Evolutionary conservation across 305 asterid genomes (phyloP).

Genomic region (Stenogyne calaminthoides): DNA sequence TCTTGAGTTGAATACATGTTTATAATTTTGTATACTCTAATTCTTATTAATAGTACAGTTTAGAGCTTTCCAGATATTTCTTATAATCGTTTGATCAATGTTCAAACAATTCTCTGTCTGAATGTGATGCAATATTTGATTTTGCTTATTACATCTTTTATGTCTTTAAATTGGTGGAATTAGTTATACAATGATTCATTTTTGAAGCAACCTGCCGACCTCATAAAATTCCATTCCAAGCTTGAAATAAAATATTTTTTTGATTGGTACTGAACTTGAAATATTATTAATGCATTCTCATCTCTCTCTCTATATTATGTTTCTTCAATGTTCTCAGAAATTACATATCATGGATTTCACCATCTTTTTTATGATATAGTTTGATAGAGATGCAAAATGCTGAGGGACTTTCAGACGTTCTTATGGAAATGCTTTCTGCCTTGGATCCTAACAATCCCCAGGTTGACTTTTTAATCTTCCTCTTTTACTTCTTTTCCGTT

Average conservation of each 20-base stretch:
- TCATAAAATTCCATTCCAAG: not conserved
- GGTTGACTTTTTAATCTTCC: slow-evolving; percentile 43
- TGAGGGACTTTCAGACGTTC: slow-evolving; percentile 78
- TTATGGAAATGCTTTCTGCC: slow-evolving; percentile 89
- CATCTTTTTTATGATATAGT: slow-evolving; percentile 41
- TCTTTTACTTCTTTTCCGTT: not conserved
- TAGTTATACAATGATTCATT: not conserved
- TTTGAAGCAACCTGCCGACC: not conserved
- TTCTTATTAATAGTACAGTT: not conserved
- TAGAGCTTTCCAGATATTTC: not conserved
- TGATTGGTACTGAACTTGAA: not conserved
- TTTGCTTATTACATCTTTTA: not conserved
- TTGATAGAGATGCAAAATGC: slow-evolving; percentile 86
- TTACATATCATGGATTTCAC: slow-evolving; percentile 19
- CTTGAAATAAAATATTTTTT: not conserved
- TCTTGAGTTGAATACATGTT: not conserved
- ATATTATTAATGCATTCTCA: not conserved
- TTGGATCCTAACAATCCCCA: slow-evolving; percentile 75
- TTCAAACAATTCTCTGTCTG: not conserved
- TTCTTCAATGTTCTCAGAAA: not conserved
- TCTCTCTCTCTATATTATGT: not conserved
- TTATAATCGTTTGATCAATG: not conserved
- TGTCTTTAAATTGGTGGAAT: not conserved
- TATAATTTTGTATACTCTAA: not conserved
- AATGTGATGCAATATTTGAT: not conserved